A percentile compares a stretch with the other conserved stretches of the same genome.
Conservation (phyloP, 192 early-diverging fungal genomes). For the Dimargaris cristalligena region DNA sequence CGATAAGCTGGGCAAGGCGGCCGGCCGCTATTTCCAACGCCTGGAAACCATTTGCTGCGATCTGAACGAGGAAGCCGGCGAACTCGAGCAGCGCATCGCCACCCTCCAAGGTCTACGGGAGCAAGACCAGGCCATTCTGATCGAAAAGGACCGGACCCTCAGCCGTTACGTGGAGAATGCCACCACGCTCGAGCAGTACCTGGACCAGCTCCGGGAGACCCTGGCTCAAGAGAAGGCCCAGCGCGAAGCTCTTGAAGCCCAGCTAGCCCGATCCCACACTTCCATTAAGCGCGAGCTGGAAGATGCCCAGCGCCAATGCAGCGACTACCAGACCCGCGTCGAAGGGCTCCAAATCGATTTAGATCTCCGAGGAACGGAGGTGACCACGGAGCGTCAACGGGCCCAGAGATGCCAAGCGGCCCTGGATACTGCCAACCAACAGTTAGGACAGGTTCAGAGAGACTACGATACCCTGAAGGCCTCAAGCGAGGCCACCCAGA, state of each 20-base stretch:
- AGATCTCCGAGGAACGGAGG: not conserved
- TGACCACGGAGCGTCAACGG: not conserved
- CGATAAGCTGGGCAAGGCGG: not conserved
- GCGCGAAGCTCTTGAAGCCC: not conserved
- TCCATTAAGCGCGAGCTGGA: not conserved
- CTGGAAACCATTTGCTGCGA: not conserved
- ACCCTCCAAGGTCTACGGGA: not conserved
- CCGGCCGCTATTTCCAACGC: not conserved
- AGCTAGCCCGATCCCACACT: not conserved
- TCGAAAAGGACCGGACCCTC: not conserved
- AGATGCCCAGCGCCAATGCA: not conserved
- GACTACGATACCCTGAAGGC: not conserved
- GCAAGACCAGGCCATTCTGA: not conserved
- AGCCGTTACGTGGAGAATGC: not conserved
- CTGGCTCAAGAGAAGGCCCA: not conserved
- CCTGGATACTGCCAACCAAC: not conserved
- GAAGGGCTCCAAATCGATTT: not conserved
- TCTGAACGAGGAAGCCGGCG: slow-evolving; percentile 4
- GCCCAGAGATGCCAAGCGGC: not conserved
- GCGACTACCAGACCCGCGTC: not conserved
- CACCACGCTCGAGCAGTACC: not conserved
- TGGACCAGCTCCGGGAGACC: not conserved
- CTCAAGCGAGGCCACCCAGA: not conserved
- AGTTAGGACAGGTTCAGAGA: not conserved
- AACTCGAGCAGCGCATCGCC: not conserved